phyloP scores from a whole-genome alignment of 140 eudicot species.

The Senecio squalidus region DNA sequence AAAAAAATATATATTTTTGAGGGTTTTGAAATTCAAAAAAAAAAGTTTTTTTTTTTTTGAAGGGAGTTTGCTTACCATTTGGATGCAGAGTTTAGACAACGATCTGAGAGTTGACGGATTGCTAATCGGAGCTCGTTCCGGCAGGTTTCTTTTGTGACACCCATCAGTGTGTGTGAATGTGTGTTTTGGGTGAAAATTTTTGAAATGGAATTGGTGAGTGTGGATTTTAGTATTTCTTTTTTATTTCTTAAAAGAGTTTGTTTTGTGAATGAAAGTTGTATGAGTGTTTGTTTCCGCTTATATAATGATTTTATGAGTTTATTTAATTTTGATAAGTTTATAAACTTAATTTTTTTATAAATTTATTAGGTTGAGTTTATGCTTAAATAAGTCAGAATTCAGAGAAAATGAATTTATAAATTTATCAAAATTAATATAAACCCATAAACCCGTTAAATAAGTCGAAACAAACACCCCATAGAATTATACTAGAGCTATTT shows the following conservation, averaged over 20 bases:
- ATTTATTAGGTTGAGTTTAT: too few species aligned
- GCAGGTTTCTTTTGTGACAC: constrained; percentile 67
- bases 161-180: constrained; percentile 33
- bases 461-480: too few species aligned
- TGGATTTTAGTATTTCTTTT: neutral
- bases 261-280: neutral
- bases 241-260: neutral
- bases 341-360: too few species aligned
- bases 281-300: too few species aligned
- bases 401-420: too few species aligned
- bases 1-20: neutral
- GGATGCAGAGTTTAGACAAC: constrained; percentile 86
- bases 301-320: too few species aligned
- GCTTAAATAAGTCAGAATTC: too few species aligned
- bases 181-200: too few species aligned
- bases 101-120: constrained; percentile 85
- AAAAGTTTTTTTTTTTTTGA: neutral
- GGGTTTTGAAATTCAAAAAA: constrained; percentile 8
- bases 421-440: too few species aligned
- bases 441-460: too few species aligned
- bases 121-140: constrained; percentile 84
- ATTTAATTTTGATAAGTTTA: too few species aligned
- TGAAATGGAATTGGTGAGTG: neutral
- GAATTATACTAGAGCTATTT: too few species aligned
- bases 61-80: constrained; percentile 54